Conservation (phyloP, 23 red algal genomes). For the Gracilaria domingensis region DNA sequence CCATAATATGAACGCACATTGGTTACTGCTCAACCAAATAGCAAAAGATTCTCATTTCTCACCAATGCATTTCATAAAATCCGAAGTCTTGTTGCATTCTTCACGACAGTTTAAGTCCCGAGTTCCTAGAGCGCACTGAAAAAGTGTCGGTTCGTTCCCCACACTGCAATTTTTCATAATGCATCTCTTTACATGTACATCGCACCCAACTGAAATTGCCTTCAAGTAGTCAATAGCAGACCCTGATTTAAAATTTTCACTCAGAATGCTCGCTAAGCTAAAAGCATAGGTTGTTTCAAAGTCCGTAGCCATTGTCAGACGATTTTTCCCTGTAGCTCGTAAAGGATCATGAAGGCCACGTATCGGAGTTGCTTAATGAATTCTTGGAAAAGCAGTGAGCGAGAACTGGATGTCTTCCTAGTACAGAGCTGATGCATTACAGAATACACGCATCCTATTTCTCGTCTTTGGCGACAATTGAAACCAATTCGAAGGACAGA, state of each 20-base stretch:
- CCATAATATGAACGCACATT: background rate
- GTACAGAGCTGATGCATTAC: background rate
- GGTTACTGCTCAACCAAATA: background rate
- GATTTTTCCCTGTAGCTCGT: background rate
- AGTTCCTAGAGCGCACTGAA: background rate
- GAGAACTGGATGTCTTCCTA: background rate
- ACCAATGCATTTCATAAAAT: background rate
- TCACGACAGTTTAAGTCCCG: background rate
- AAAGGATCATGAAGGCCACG: background rate
- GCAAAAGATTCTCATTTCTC: background rate
- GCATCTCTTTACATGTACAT: slow-evolving; percentile 16
- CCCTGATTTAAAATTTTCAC: background rate
- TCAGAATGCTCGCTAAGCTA: background rate
- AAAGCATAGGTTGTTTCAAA: slow-evolving; percentile 4
- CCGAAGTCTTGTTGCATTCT: background rate
- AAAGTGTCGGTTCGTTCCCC: background rate
- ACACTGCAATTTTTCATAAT: background rate
- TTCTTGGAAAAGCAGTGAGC: background rate
- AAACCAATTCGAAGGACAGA: slow-evolving; percentile 14
- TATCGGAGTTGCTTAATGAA: background rate
- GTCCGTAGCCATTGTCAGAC: slow-evolving; percentile 1
- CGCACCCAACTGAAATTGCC: background rate
- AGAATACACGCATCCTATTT: background rate
- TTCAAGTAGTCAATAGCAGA: background rate
- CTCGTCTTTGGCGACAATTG: slow-evolving; percentile 7